Conservation (phyloP, 2,329 filamentous ascomycete species). For the Chaetoscypha palmicola region DNA sequence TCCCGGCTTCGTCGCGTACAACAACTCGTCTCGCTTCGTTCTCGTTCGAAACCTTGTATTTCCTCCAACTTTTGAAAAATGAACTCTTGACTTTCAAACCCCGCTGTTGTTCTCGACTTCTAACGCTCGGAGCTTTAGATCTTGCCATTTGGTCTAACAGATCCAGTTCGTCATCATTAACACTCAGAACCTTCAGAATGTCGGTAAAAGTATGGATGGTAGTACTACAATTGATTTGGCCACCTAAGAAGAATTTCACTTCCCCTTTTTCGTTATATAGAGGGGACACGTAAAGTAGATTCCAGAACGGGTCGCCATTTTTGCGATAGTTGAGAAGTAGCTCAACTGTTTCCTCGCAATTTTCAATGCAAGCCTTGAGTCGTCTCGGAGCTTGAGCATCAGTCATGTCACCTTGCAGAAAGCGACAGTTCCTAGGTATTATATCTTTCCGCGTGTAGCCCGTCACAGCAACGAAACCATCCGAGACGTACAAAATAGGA, state of each 20-base stretch:
- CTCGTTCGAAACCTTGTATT: constrained; percentile 10
- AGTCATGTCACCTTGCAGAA: constrained; percentile 43
- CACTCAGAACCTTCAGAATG: constrained; percentile 42
- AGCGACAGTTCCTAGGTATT: constrained; percentile 42
- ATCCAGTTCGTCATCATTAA: constrained; percentile 30
- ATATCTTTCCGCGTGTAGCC: constrained; percentile 42
- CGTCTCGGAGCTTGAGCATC: constrained; percentile 37
- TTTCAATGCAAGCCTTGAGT: constrained; percentile 37
- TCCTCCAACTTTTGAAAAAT: constrained; percentile 27
- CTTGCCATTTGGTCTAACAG: constrained; percentile 18
- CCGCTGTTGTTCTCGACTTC: constrained; percentile 4
- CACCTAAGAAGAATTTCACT: constrained; percentile 47
- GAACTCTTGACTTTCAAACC: constrained; percentile 12
- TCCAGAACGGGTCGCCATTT: constrained; percentile 49
- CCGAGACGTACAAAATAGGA: constrained; percentile 42
- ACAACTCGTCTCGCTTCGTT: constrained; percentile 3
- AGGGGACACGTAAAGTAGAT: constrained; percentile 47
- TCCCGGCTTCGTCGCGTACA: constrained; percentile 30
- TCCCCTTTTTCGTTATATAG: constrained; percentile 42
- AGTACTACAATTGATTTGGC: constrained; percentile 51
- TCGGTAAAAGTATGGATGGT: constrained; percentile 44
- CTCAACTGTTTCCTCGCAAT: constrained; percentile 40
- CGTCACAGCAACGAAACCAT: constrained; percentile 45
- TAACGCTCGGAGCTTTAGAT: constrained; percentile 18
- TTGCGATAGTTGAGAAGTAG: constrained; percentile 45